Percentiles rank a stretch among this genome's conserved stretches.
Evolutionary conservation across 306 rosid genomes (phyloP).

Genomic region (Gleditsia sinensis): DNA sequence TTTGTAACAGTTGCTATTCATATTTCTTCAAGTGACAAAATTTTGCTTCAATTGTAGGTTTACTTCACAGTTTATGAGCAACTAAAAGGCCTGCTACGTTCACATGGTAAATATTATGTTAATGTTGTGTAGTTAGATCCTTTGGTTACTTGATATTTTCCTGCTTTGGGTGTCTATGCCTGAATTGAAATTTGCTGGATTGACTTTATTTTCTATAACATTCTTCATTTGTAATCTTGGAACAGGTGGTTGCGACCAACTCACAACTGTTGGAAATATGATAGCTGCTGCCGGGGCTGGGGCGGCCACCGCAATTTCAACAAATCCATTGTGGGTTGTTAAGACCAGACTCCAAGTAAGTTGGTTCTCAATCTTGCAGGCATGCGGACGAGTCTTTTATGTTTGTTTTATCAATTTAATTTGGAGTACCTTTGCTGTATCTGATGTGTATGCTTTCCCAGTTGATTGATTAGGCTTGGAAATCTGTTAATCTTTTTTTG

Average conservation of each 20-base stretch:
- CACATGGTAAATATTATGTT: constrained; percentile 60
- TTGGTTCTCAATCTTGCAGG: constrained; percentile 33
- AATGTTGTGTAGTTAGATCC: constrained; percentile 10
- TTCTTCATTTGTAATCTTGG: constrained; percentile 21
- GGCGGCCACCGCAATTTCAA: constrained; percentile 78
- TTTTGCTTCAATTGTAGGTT: constrained; percentile 61
- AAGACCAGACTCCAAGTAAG: constrained; percentile 98
- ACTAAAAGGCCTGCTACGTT: constrained; percentile 75
- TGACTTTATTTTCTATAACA: constrained; percentile 18
- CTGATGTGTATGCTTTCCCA: neutral
- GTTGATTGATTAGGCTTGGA: constrained; percentile 20
- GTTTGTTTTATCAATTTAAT: constrained; percentile 3
- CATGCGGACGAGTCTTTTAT: constrained; percentile 4
- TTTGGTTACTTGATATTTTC: neutral
- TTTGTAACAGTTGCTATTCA: constrained; percentile 25
- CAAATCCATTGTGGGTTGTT: constrained; percentile 98
- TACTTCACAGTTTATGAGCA: constrained; percentile 94
- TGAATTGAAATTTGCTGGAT: constrained; percentile 15
- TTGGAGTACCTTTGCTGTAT: neutral
- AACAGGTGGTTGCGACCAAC: constrained; percentile 52
- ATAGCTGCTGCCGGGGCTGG: constrained; percentile 95
- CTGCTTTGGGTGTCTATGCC: constrained; percentile 23
- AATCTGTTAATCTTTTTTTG: neutral
- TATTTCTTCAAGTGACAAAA: constrained; percentile 38
- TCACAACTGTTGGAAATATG: constrained; percentile 68